Evolutionary conservation across 1,284 basidiomycete genomes (phyloP).

Genomic region (Cystobasidium slooffiae): DNA sequence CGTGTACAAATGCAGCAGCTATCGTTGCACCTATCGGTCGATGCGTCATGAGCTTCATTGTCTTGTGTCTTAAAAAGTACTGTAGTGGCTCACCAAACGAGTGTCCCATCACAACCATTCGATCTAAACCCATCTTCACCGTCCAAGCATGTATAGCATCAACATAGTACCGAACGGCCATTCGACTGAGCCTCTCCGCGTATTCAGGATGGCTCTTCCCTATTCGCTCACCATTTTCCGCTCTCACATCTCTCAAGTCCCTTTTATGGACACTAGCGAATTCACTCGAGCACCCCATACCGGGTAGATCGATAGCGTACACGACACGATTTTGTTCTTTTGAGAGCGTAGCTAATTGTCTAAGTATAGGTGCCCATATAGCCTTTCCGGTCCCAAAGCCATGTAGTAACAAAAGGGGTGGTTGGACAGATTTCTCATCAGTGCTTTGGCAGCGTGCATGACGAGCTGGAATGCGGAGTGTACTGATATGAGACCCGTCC

Average conservation of each 20-base stretch:
- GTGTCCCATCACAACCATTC: constrained; percentile 9
- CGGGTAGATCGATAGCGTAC: constrained; percentile 19
- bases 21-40: constrained; percentile 16
- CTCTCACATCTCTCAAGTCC: not conserved
- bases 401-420: constrained; percentile 14
- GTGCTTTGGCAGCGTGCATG: not conserved
- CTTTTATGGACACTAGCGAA: not conserved
- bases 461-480: constrained; percentile 4
- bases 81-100: constrained; percentile 10
- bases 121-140: not conserved
- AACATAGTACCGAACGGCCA: not conserved
- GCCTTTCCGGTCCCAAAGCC: constrained; percentile 18
- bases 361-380: not conserved
- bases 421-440: not conserved
- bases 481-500: constrained; percentile 1
- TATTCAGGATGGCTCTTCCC: too few species aligned
- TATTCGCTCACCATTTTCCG: not conserved
- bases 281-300: not conserved
- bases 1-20: not conserved
- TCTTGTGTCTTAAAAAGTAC: too few species aligned
- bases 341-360: not conserved
- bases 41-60: too few species aligned
- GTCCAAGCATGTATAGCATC: constrained; percentile 12
- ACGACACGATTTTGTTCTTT: not conserved
- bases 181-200: not conserved